phyloP scores from a whole-genome alignment of 2,329 filamentous ascomycete species.

The Colletotrichum sp. region DNA sequence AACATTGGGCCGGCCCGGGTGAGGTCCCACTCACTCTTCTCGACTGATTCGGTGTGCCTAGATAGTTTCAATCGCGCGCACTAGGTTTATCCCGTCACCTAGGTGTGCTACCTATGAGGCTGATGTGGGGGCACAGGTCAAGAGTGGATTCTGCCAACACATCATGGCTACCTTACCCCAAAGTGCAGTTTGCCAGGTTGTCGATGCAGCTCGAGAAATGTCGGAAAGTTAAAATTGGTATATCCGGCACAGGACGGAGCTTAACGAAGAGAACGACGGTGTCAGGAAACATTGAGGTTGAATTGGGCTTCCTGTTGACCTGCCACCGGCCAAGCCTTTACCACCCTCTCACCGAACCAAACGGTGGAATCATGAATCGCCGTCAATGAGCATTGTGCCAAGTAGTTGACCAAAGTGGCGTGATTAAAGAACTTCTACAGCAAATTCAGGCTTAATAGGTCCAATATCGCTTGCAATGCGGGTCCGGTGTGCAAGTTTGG shows the following conservation, averaged over 20 bases:
- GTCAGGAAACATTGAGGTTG: neutral
- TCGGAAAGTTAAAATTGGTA: neutral
- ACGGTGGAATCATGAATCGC: neutral
- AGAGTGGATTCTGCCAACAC: neutral
- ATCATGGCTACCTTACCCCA: neutral
- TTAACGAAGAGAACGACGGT: neutral
- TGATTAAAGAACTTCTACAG: neutral
- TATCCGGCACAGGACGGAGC: neutral
- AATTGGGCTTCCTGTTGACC: neutral
- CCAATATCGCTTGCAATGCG: neutral
- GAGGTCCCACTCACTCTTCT: neutral
- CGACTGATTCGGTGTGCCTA: neutral
- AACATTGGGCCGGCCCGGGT: neutral
- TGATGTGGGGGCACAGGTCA: neutral
- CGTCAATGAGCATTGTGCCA: neutral
- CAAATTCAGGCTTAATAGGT: neutral
- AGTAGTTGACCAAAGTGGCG: neutral
- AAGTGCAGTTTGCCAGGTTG: neutral
- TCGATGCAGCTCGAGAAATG: neutral
- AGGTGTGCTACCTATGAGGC: neutral
- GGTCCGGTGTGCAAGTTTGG: neutral
- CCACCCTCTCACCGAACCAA: neutral
- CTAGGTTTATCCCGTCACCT: neutral
- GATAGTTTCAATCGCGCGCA: neutral
- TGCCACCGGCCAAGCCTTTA: neutral